These are phyloP conservation scores for Kitagawia praeruptora DNA, from an alignment of 129 eudicot species.

Conservation along the genomic window DNA sequence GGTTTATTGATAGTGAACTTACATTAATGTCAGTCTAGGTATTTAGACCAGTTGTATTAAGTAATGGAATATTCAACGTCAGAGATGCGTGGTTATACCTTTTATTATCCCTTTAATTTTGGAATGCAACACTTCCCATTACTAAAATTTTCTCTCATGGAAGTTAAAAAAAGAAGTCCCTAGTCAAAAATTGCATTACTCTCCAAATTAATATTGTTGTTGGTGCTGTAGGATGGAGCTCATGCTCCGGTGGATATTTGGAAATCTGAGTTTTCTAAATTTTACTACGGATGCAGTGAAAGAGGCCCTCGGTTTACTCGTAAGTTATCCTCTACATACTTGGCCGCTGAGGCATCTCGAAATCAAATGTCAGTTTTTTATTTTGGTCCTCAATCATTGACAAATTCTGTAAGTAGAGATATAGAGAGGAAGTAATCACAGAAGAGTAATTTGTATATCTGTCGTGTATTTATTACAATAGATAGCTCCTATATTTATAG, in stretches of 20 bases:
- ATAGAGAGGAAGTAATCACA: too few species aligned
- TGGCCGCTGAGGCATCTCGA: neutral
- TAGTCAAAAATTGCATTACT: neutral
- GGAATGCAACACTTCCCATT: neutral
- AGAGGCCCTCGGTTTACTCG: conserved; percentile 71
- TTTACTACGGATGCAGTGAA: conserved; percentile 84
- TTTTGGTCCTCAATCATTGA: neutral
- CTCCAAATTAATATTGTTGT: neutral
- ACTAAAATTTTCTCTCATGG: neutral
- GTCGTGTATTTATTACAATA: too few species aligned
- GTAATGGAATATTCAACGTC: neutral
- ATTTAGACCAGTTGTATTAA: neutral
- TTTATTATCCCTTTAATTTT: neutral
- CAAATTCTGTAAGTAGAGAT: too few species aligned
- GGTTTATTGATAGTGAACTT: neutral
- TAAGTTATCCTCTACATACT: conserved; percentile 33
- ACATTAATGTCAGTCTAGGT: too few species aligned
- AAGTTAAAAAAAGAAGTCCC: neutral
- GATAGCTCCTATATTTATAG: too few species aligned
- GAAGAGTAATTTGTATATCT: too few species aligned
- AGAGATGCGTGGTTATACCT: neutral
- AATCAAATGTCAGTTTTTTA: neutral
- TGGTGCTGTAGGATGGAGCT: conserved; percentile 33
- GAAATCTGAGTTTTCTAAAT: conserved; percentile 62
- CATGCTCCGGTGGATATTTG: conserved; percentile 67